A percentile compares a stretch with the other conserved stretches of the same genome.
phyloP scores from a whole-genome alignment of 192 early-diverging fungal genomes.

The Phlyctochytrium planicorne region DNA sequence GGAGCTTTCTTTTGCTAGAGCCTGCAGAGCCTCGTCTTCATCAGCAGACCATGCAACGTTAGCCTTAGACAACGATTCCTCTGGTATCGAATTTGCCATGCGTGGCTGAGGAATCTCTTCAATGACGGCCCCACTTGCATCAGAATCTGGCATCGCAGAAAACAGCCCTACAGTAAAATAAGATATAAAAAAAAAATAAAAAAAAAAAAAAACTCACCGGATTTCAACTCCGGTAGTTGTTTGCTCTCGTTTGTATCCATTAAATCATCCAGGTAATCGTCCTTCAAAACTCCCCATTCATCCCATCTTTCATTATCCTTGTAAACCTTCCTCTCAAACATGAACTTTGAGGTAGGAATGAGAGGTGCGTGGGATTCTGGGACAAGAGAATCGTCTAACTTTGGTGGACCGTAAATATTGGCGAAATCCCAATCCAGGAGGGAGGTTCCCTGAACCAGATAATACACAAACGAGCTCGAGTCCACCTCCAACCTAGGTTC shows the following conservation, averaged over 20 bases:
- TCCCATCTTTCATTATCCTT: constrained; percentile 32
- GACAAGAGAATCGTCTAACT: constrained; percentile 52
- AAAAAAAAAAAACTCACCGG: too few species aligned
- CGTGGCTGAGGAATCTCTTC: constrained; percentile 3
- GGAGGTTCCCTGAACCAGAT: constrained; percentile 22
- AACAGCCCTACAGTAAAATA: too few species aligned
- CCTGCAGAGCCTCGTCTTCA: constrained; percentile 50
- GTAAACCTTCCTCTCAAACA: constrained; percentile 26
- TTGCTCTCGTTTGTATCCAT: too few species aligned
- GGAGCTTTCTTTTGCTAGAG: constrained; percentile 51
- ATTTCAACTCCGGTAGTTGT: too few species aligned
- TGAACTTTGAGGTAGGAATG: constrained; percentile 46
- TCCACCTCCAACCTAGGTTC: constrained; percentile 22
- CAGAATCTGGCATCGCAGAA: background rate
- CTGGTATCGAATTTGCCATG: background rate
- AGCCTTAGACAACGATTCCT: constrained; percentile 9
- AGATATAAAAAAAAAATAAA: too few species aligned
- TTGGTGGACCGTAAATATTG: constrained; percentile 46
- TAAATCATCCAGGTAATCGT: too few species aligned
- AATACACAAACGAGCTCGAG: constrained; percentile 16
- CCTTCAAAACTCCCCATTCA: constrained; percentile 19
- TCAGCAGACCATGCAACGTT: constrained; percentile 37
- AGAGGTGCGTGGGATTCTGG: constrained; percentile 58
- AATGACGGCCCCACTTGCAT: constrained; percentile 7
- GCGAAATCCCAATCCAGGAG: constrained; percentile 26